Conservation (phyloP, 2,329 filamentous ascomycete species). For the Fusarium miscanthi region DNA sequence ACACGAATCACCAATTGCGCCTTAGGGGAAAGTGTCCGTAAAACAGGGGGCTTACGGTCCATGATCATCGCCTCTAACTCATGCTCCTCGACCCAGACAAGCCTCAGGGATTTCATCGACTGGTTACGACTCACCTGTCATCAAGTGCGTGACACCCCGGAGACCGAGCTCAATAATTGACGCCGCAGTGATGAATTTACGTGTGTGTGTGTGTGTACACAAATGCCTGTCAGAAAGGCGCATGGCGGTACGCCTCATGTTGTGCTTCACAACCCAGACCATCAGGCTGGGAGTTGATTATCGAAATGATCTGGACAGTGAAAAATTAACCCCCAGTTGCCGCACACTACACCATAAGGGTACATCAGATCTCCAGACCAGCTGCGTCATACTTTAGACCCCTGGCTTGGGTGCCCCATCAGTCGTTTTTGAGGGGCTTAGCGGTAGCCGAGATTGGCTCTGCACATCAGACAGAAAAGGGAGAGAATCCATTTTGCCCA, state of each 20-base stretch:
- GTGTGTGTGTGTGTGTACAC: not conserved
- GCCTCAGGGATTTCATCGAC: constrained; percentile 5
- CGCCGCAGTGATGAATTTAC: constrained; percentile 2
- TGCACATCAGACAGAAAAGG: constrained; percentile 23
- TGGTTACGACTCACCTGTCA: constrained; percentile 9
- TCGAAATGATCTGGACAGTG: not conserved
- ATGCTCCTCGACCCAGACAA: not conserved
- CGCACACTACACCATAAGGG: constrained; percentile 15
- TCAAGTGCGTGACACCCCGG: constrained; percentile 2
- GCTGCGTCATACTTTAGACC: constrained; percentile 35
- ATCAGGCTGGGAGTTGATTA: not conserved
- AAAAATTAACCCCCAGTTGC: constrained; percentile 11
- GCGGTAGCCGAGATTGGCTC: constrained; percentile 35
- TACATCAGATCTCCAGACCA: constrained; percentile 11
- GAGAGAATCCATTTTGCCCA: not conserved
- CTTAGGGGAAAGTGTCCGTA: constrained; percentile 1
- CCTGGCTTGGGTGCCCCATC: constrained; percentile 25
- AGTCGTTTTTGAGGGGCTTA: constrained; percentile 33
- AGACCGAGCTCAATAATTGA: constrained; percentile 21
- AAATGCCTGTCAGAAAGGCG: constrained; percentile 8
- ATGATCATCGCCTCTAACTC: constrained; percentile 14
- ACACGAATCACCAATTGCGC: constrained; percentile 22
- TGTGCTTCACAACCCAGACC: constrained; percentile 1
- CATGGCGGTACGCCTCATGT: constrained; percentile 2
- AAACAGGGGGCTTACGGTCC: constrained; percentile 26